A percentile compares a stretch with the other conserved stretches of the same genome.
These are phyloP conservation scores for Hyphodiscus sp. DNA, from an alignment of 2,329 filamentous ascomycete species.

Conservation along the genomic window DNA sequence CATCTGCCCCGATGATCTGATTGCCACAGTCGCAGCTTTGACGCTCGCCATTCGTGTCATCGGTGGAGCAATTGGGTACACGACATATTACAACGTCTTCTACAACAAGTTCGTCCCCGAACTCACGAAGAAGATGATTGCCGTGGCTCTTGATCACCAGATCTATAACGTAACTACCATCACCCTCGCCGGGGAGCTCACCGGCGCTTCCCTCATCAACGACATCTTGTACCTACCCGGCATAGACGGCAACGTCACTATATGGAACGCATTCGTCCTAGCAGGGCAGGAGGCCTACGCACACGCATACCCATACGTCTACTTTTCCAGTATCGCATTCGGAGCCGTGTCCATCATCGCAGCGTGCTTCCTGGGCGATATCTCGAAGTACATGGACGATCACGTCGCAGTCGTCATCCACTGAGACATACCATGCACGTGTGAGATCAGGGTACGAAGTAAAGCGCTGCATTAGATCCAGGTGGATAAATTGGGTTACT, in stretches of 20 bases:
- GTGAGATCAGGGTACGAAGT: too few relatives aligned
- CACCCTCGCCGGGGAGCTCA: conserved; percentile 44
- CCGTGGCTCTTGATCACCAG: conserved; percentile 11
- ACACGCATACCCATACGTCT: conserved; percentile 53
- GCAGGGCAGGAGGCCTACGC: conserved; percentile 52
- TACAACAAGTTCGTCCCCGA: conserved; percentile 36
- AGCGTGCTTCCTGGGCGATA: conserved; percentile 52
- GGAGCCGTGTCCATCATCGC: conserved; percentile 50
- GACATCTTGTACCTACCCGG: conserved; percentile 43
- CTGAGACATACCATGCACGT: background rate
- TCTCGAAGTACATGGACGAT: conserved; percentile 51
- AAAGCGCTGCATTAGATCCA: too few relatives aligned
- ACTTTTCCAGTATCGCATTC: conserved; percentile 57
- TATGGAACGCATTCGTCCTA: conserved; percentile 45
- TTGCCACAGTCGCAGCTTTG: conserved; percentile 61
- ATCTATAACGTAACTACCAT: conserved; percentile 36
- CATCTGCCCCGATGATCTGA: conserved; percentile 63
- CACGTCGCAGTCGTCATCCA: conserved; percentile 41
- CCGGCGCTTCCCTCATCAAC: conserved; percentile 43
- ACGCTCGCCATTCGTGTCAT: conserved; percentile 65
- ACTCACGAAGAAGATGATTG: conserved; percentile 22
- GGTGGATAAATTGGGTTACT: too few relatives aligned
- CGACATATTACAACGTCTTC: conserved; percentile 50
- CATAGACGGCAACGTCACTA: conserved; percentile 43
- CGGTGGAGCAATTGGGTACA: conserved; percentile 59